phyloP scores from a whole-genome alignment of 2,329 filamentous ascomycete genomes.

The Apiospora hydei region DNA sequence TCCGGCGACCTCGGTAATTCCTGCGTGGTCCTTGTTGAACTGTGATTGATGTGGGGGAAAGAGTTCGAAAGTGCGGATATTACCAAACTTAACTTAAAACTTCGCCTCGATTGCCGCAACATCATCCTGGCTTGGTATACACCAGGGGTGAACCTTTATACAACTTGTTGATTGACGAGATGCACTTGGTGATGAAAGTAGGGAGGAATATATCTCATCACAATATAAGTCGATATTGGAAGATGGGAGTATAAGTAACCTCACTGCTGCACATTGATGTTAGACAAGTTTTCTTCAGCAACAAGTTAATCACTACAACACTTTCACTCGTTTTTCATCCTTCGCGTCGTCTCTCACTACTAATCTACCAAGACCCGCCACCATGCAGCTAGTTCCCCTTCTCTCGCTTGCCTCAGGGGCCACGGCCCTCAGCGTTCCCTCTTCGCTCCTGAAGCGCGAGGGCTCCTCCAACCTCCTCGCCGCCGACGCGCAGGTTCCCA shows the following conservation, averaged over 20 bases:
- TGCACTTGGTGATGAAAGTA: background rate
- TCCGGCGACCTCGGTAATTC: no score
- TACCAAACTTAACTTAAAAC: no score
- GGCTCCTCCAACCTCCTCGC: background rate
- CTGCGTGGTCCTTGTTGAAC: no score
- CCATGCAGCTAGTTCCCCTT: background rate
- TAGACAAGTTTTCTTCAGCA: background rate
- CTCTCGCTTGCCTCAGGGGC: background rate
- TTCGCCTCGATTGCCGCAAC: background rate
- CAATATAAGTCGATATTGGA: background rate
- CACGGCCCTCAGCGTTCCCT: background rate
- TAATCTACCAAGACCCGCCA: background rate
- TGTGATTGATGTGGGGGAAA: no score
- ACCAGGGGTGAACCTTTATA: background rate
- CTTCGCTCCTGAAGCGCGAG: background rate
- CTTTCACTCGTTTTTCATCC: background rate
- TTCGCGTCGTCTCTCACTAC: no score
- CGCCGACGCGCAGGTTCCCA: background rate
- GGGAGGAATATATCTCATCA: background rate
- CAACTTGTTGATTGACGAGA: background rate
- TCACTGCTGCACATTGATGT: background rate
- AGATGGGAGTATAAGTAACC: slow-evolving; percentile 4
- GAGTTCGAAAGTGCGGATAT: no score
- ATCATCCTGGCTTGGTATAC: background rate
- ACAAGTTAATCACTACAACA: background rate